Base-by-base conservation (phyloP, 805 yeast genomes). In the Barnettozyma populi region DNA sequence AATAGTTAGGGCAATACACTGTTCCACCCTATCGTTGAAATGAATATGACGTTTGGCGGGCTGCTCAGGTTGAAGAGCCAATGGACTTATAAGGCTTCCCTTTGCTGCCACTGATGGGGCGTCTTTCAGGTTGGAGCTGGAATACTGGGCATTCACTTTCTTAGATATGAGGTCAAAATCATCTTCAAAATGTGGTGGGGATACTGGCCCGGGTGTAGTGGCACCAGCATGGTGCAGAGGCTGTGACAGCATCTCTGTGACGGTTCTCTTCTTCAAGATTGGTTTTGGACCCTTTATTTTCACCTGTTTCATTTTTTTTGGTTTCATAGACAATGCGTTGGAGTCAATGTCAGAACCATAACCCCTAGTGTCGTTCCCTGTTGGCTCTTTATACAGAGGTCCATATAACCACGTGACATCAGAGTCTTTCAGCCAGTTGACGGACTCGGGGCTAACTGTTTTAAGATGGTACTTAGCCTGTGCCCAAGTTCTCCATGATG, bases 341-440 rank as follows among this genome's bases (percentile, higher is more conserved):
- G 61, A 57, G 52, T 69, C 71, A 44, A 66, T 66, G 54, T 66
- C 74, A 6, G 73, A 68, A 13, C 73, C 72, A 46, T 70, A 69
- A 41, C 69, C 70, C 47, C 59, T 58, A 11, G 61, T 7, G 18
- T 36, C 23, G 18, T 23, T 25, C 31, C 49, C 52, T 13, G 49
- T 47, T 16, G 56, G 52, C 38, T 57, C 61, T 37, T 51, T 58
- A 41, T 61, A 58, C 8, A 61, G 56, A 0, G 99, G 99, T 1
- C 99, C 99, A 68, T 92, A 94, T 13, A 94, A 76, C 99, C 99
- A 94, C 1, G 97, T 90, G 10, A 94, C 97, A 65, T 94, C 99
- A 49, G 85, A 84, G 59, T 94, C 99, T 67, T 95, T 94, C 39
- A 89, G 81, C 99, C 99, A 94, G 65, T 94, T 92, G 41, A 94